These are phyloP conservation scores for Ustilago loliicola DNA, from an alignment of 1,284 basidiomycete genomes.

Conservation along the genomic window DNA sequence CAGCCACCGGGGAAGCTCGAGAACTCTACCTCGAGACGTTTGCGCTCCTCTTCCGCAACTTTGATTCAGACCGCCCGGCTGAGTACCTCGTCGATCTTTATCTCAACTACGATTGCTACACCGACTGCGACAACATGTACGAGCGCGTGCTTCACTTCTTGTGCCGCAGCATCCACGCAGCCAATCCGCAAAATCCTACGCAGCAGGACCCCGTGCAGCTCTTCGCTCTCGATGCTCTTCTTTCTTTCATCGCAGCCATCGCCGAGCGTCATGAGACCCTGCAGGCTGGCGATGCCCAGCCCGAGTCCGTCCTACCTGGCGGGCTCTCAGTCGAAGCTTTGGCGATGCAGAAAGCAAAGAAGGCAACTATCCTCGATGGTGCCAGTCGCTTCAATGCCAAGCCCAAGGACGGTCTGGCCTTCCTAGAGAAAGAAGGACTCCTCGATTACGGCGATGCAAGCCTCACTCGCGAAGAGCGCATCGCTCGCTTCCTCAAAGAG, in stretches of 20 bases:
- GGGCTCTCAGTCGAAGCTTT: slow-evolving; percentile 75
- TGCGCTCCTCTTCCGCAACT: slow-evolving; percentile 78
- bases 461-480: slow-evolving; percentile 59
- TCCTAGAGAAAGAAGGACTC: slow-evolving; percentile 76
- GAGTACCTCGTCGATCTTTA: slow-evolving; percentile 96
- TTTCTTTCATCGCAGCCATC: slow-evolving; percentile 90
- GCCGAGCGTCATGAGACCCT: slow-evolving; percentile 80
- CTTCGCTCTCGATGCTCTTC: slow-evolving; percentile 87
- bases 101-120: slow-evolving; percentile 96
- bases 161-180: slow-evolving; percentile 71
- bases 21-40: slow-evolving; percentile 92
- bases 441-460: slow-evolving; percentile 74
- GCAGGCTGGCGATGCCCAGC: slow-evolving; percentile 12
- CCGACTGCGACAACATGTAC: slow-evolving; percentile 95
- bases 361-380: slow-evolving; percentile 86
- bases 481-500: slow-evolving; percentile 86
- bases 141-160: slow-evolving; percentile 91
- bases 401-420: slow-evolving; percentile 88
- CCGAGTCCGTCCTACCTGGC: slow-evolving; percentile 63
- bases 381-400: slow-evolving; percentile 93
- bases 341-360: slow-evolving; percentile 82
- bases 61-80: slow-evolving; percentile 69
- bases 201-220: slow-evolving; percentile 84
- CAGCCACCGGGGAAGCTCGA: slow-evolving; percentile 79
- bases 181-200: slow-evolving; percentile 82